Base-by-base conservation (phyloP, 257 asterid genomes). In the Henckelia pumila region DNA sequence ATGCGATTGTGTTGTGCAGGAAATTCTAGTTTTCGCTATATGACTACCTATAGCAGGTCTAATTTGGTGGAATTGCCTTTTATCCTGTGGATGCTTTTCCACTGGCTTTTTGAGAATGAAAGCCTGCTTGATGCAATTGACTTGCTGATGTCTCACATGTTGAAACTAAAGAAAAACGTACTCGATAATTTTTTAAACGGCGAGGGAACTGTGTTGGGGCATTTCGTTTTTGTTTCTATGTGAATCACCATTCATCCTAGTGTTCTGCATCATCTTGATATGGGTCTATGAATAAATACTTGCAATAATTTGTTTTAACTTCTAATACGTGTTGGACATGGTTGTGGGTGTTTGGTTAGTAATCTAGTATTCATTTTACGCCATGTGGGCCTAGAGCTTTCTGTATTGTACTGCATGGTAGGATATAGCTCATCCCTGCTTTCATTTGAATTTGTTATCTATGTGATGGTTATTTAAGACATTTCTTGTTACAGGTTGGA, bases 401-500 rank as follows among this genome's bases (percentile, higher is more conserved):
- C 50, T 33, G 50, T 44, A 22, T 62, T 76, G 6, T 10, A 8
- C n/a, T 32, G 22, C 75, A 44, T 44, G 24, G 17, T 56, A 19
- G 44, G 40, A 68, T 60, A 21, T 22, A 56, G 71, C 65, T 64
- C 62, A 37, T 19, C 59, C 63, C 32, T 70, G 30, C 26, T 30
- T 63, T 32, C 50, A 28, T 57, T 26, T 44, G 29, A 4, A 23
- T 16, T 63, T 16, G 28, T 19, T 33, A 17, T 29, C 55, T 68
- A 21, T 59, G 56, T 21, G 33, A 17, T 67, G 52, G 59, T 40
- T 23, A 4, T 64, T 64, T 5, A 7, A 9, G 17, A 44, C 59
- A 44, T 44, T 44, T 52, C 63, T 37, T 61, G 37, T 32, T 73
- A 56, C 91, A 92, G 98, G 98, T 92, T 66, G 97, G 98, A 79